A percentile compares a stretch with the other conserved stretches of the same genome.
Conservation (phyloP, 2,329 filamentous ascomycete species). For the Nothophaeocryptopus gaeumannii region DNA sequence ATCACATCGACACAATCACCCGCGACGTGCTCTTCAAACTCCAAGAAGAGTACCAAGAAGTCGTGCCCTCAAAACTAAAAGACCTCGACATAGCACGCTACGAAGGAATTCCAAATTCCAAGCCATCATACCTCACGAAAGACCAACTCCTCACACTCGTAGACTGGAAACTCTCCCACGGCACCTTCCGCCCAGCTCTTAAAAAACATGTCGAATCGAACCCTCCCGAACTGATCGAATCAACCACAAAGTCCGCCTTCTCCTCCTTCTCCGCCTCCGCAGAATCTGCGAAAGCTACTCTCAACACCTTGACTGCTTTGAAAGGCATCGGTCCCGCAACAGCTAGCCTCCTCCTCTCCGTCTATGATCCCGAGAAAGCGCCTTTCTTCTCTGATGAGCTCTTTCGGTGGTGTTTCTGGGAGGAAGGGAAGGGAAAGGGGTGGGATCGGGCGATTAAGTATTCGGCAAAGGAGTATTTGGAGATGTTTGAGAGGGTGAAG, state of each 20-base stretch:
- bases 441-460: constrained; percentile 64
- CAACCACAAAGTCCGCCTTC: constrained; percentile 55
- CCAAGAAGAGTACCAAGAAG: constrained; percentile 25
- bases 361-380: constrained; percentile 57
- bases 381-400: constrained; percentile 81
- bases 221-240: constrained; percentile 44
- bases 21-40: constrained; percentile 23
- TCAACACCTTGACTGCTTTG: constrained; percentile 59
- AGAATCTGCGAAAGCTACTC: constrained; percentile 36
- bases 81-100: constrained; percentile 63
- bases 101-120: constrained; percentile 42
- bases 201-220: constrained; percentile 58
- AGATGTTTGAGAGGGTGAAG: constrained; percentile 46
- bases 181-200: constrained; percentile 50
- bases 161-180: constrained; percentile 67
- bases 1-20: constrained; percentile 24
- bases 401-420: constrained; percentile 67
- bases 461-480: constrained; percentile 63
- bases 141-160: constrained; percentile 61
- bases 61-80: constrained; percentile 40
- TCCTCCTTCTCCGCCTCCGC: constrained; percentile 40
- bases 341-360: constrained; percentile 68
- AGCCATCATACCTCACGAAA: constrained; percentile 47
- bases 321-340: constrained; percentile 77
- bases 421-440: constrained; percentile 35